Evolutionary conservation across 106 monocot species (phyloP), one percentile per base, ranked within the genome.

Genomic region (Triglochin maritima): DNA sequence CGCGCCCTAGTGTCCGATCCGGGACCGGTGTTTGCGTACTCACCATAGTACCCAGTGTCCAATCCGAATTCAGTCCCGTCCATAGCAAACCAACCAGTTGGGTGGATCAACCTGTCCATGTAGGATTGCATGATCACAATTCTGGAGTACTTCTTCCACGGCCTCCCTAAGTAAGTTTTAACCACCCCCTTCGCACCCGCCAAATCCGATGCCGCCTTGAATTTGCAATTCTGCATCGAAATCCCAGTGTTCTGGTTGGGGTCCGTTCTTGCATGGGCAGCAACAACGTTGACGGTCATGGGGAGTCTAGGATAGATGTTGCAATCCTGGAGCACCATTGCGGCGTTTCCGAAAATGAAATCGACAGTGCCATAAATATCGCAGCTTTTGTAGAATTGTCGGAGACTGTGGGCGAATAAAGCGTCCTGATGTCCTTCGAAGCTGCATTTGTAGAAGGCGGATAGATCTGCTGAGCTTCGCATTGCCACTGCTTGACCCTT

Each of bases 121-220:
- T 50, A 75, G 11, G 74, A 75, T 59, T 67, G 42, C 49, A 67
- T 67, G 49, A 67, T 45, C 57, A 75, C 66, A 5, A 59, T 75
- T 47, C 67, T 66, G 7, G 74, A 75, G 65, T 75, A 67, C 48
- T 29, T 15, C 67, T 60, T 56, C 74, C 67, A 75, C 17, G 74
- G 74, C 29, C 74, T 15, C 17, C 72, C 63, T 2, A 72, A 64
- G 63, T 53, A 72, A 9, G 60, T 52, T 17, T 7, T 4, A 6
- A 7, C 42, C 11, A 46, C 46, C 29, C 29, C 29, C 1, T 54
- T 54, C 6, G 4, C n/a, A 9, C 2, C 51, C 41, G 51, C 43
- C 10, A 46, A 57, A n/a, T 46, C 45, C 7, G 56, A 3, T 3
- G 46, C 56, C 15, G 69, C 55, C 42, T 10, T 14, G 9, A 69